phyloP scores from a whole-genome alignment of 108 stramenopile genomes.

The Phaeodactylum tricornutum region DNA sequence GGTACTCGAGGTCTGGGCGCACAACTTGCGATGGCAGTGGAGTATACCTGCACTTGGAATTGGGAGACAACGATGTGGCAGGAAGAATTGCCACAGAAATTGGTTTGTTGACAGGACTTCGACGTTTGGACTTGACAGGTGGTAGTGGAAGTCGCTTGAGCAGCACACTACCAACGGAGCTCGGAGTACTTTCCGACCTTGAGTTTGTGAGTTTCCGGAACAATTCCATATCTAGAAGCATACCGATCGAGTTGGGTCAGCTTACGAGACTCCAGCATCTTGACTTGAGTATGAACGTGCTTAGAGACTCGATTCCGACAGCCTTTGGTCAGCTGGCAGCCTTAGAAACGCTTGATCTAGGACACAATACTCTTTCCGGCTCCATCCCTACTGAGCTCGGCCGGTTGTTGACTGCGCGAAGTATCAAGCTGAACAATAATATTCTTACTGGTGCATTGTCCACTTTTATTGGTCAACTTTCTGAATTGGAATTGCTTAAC shows the following conservation, averaged over 20 bases:
- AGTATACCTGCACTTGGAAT: constrained; percentile 6
- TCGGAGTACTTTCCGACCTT: background rate
- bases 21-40: background rate
- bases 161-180: background rate
- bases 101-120: background rate
- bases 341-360: background rate
- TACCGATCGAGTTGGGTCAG: constrained; percentile 4
- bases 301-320: background rate
- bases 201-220: background rate
- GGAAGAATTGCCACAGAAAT: constrained; percentile 31
- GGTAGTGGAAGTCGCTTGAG: too few species aligned
- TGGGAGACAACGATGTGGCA: constrained; percentile 20
- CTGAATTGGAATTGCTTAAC: constrained; percentile 1
- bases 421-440: constrained; percentile 1
- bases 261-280: background rate
- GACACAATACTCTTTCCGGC: constrained; percentile 6
- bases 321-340: background rate
- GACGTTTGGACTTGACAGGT: background rate
- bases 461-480: constrained; percentile 1
- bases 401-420: background rate
- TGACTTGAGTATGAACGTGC: background rate
- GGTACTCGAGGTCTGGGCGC: constrained; percentile 5
- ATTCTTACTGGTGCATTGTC: constrained; percentile 6
- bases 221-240: background rate
- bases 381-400: constrained; percentile 4